Base-by-base conservation (phyloP, 495 filamentous ascomycete species). In the Lophiotrema nucula region DNA sequence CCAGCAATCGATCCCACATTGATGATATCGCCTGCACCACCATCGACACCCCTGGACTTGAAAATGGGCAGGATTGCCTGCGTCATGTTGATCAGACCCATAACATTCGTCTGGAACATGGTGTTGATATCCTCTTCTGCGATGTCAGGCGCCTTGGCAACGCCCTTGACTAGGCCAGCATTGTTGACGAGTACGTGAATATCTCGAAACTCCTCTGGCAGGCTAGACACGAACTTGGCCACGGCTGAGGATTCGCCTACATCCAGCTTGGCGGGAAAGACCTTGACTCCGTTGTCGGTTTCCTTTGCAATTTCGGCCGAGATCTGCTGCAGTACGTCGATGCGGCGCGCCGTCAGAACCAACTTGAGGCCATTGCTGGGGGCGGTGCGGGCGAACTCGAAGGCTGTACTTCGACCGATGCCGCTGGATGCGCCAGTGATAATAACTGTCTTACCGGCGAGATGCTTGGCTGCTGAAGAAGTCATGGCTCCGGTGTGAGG, bases 1-100 rank as follows among this genome's bases (percentile, higher is more conserved):
- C 92, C 93, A 25, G 93, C 93, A 69, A 97, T 92, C 64, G 86
- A 90, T 48, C 93, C 93, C 67, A 98, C 87, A 72, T 96, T 97
- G 73, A 98, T 93, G 67, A 98, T 90, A 66, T 97, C 93, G 54
- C 93, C 93, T 28, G 77, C 76, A n/a, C n/a, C n/a, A n/a, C n/a
- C n/a, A n/a, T n/a, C n/a, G n/a, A n/a, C n/a, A 43, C 90, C 91
- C 31, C 89, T 83, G 67, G 83, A 81, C 76, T 90, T 87, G 80
- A 90, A 95, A 69, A 91, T 85, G 18, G 84, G 82, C 18, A 98
- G 79, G 37, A 96, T 75, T 18, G 88, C 89, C 76, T 98, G 93
- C 4, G 93, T 97, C 88, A 98, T 93, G 77, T 92, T 88, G 75
- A 98, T 95, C 22, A 97, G 76, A 13, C 93, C 93, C 1, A 83